Evolutionary conservation across 768 basidiomycete species (phyloP).

Genomic region (Boletellus ananas): DNA sequence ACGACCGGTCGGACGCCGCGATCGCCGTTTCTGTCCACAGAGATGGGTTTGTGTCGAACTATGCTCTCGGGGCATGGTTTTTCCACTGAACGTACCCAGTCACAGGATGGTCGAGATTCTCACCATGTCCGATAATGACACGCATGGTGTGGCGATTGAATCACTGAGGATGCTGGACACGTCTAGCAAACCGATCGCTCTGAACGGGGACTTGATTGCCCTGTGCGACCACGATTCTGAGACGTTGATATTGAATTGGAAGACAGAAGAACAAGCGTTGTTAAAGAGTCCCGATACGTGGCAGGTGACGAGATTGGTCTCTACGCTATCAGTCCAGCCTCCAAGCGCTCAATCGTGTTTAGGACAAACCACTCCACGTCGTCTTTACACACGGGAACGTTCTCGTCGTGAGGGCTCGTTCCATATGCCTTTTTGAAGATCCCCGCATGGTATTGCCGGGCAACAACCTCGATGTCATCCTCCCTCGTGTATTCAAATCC

Average conservation of each 20-base stretch:
- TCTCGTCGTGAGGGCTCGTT: slow-evolving; percentile 57
- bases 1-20: slow-evolving; percentile 40
- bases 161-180: slow-evolving; percentile 37
- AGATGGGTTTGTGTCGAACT: slow-evolving; percentile 39
- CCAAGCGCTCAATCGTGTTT: slow-evolving; percentile 18
- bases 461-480: slow-evolving; percentile 9
- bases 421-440: slow-evolving; percentile 51
- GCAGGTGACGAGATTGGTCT: slow-evolving; percentile 24
- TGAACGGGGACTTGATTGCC: slow-evolving; percentile 51
- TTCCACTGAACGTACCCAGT: slow-evolving; percentile 17
- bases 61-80: neutral
- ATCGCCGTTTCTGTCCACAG: slow-evolving; percentile 50
- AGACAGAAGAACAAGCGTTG: slow-evolving; percentile 41
- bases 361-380: slow-evolving; percentile 52
- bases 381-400: slow-evolving; percentile 44
- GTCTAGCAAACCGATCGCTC: slow-evolving; percentile 42
- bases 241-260: slow-evolving; percentile 58
- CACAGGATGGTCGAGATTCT: slow-evolving; percentile 29
- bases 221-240: slow-evolving; percentile 50
- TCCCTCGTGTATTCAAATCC: slow-evolving; percentile 41
- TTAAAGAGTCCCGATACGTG: slow-evolving; percentile 37
- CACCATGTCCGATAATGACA: slow-evolving; percentile 10
- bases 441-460: slow-evolving; percentile 36
- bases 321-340: neutral
- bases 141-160: slow-evolving; percentile 25